phyloP scores from a whole-genome alignment of 495 filamentous ascomycete species.

The Gamarada debralockiae region DNA sequence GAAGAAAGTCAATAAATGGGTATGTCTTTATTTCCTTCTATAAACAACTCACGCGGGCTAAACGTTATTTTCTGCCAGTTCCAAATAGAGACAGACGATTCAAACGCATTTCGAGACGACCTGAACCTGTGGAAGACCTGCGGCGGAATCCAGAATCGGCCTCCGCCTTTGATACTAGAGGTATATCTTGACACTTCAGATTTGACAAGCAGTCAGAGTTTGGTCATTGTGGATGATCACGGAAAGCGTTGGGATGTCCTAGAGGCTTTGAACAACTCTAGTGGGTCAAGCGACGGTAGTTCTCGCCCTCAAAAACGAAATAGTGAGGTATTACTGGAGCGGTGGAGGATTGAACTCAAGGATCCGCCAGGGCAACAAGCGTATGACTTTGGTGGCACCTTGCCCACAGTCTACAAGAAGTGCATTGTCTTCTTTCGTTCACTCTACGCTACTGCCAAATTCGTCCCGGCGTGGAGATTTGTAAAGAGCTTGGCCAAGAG shows the following conservation, averaged over 20 bases:
- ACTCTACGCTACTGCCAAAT: constrained; percentile 77
- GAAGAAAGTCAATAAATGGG: constrained; percentile 86
- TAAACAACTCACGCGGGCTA: not conserved
- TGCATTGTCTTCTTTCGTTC: constrained; percentile 91
- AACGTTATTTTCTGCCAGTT: constrained; percentile 54
- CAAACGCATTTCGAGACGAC: constrained; percentile 76
- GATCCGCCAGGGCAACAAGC: constrained; percentile 41
- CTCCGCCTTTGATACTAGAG: constrained; percentile 86
- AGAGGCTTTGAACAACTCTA: constrained; percentile 70
- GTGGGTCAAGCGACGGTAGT: constrained; percentile 49
- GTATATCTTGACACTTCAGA: constrained; percentile 79
- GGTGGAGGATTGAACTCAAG: constrained; percentile 83
- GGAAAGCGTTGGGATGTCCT: constrained; percentile 90
- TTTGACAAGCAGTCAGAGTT: constrained; percentile 77
- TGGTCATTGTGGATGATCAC: constrained; percentile 82
- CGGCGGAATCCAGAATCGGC: constrained; percentile 71
- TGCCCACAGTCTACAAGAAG: constrained; percentile 94
- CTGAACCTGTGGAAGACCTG: constrained; percentile 73
- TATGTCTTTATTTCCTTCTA: constrained; percentile 46
- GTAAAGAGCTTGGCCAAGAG: constrained; percentile 66
- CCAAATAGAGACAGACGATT: constrained; percentile 90
- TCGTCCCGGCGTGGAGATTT: constrained; percentile 87
- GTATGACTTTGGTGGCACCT: constrained; percentile 62
- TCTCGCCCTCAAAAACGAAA: constrained; percentile 39
- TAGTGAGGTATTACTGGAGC: constrained; percentile 76